Conservation (phyloP, 495 filamentous ascomycete species). For the Staphylotrichum tortipilum region DNA sequence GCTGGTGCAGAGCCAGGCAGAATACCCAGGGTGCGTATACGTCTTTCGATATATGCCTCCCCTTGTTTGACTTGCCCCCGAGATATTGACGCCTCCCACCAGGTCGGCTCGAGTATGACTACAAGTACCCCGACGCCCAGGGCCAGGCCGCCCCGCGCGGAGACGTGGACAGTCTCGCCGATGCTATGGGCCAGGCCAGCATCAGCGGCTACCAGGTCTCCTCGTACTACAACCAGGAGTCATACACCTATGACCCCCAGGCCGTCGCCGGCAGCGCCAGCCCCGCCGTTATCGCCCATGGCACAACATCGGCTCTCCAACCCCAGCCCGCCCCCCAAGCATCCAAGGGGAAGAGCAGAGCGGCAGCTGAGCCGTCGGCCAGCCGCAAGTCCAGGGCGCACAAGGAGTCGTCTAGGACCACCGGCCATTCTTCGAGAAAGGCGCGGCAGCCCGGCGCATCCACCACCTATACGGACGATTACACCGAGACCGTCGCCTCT, state of each 20-base stretch:
- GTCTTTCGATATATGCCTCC: not conserved
- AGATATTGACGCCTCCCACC: no score
- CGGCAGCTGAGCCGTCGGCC: no score
- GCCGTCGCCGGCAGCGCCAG: not conserved
- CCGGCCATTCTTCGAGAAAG: no score
- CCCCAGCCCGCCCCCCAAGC: no score
- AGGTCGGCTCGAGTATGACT: no score
- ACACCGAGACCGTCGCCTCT: not conserved
- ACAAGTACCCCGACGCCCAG: no score
- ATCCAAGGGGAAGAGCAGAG: no score
- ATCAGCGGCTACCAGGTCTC: not conserved
- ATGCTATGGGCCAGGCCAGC: not conserved
- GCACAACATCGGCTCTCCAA: not conserved
- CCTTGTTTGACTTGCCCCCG: no score
- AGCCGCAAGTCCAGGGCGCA: no score
- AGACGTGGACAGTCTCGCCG: constrained; percentile 3
- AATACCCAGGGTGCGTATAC: constrained; percentile 8
- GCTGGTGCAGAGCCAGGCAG: constrained; percentile 1
- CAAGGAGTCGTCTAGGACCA: no score
- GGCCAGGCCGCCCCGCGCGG: constrained; percentile 3
- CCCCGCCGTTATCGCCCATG: not conserved
- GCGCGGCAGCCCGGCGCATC: no score
- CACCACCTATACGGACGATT: no score
- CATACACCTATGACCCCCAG: constrained; percentile 5
- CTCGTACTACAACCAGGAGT: not conserved